Evolutionary conservation across 768 basidiomycete genomes (phyloP).

Genomic region (Imleria badia): DNA sequence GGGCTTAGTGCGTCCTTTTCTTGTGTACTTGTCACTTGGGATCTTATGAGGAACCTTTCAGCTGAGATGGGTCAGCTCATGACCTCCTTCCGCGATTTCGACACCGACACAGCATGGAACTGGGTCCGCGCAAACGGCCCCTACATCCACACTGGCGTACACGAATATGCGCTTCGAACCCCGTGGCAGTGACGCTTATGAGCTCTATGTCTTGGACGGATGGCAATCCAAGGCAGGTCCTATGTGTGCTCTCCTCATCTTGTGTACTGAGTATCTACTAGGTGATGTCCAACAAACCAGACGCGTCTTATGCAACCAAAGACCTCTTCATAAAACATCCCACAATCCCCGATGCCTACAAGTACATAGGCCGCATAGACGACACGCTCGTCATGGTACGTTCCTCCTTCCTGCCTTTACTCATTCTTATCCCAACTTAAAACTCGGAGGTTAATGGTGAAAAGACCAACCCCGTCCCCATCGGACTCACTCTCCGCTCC

Average conservation of each 20-base stretch:
- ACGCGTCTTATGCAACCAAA: conserved; percentile 54
- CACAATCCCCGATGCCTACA: conserved; percentile 40
- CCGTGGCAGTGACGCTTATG: conserved; percentile 42
- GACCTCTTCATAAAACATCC: conserved; percentile 54
- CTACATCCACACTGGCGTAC: conserved; percentile 11
- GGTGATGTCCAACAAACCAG: conserved; percentile 43
- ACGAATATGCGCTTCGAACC: conserved; percentile 43
- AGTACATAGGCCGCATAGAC: conserved; percentile 53
- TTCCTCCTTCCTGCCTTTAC: too few relatives aligned
- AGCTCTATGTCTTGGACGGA: conserved; percentile 50
- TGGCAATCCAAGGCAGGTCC: conserved; percentile 47
- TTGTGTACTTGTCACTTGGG: neutral
- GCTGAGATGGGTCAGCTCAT: conserved; percentile 41
- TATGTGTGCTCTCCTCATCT: neutral
- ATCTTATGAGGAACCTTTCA: neutral
- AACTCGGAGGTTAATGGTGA: conserved; percentile 42
- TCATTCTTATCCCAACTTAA: conserved; percentile 14
- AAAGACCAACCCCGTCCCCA: conserved; percentile 57
- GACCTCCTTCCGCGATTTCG: conserved; percentile 49
- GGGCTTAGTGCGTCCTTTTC: conserved; percentile 42
- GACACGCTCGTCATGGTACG: conserved; percentile 47
- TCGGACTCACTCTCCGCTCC: conserved; percentile 51
- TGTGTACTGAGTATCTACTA: neutral
- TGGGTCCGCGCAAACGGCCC: conserved; percentile 43
- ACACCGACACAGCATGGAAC: conserved; percentile 55